These are phyloP conservation scores for Crithidia sp. DNA, from an alignment of 208 protist species.

Conservation along the genomic window DNA sequence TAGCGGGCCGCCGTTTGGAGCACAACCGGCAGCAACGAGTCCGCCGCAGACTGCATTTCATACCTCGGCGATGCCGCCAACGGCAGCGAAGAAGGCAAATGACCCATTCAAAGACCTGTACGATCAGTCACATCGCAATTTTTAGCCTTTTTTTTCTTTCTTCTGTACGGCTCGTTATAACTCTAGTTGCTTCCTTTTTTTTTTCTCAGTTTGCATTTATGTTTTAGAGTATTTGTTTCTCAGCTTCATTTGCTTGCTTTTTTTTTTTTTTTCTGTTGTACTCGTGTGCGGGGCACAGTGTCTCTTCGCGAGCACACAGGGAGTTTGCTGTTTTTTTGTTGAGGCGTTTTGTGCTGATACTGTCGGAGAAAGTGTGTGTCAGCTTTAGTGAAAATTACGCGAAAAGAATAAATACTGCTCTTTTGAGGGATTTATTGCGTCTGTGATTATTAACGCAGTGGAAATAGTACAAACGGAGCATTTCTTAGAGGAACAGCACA, in stretches of 20 bases:
- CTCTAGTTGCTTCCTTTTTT: conserved; percentile 3
- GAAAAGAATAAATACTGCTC: too few relatives aligned
- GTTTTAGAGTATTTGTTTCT: neutral
- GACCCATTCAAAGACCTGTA: conserved; percentile 67
- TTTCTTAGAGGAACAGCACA: too few relatives aligned
- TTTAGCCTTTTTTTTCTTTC: neutral
- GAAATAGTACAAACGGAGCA: too few relatives aligned
- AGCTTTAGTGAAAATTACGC: too few relatives aligned
- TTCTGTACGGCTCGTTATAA: neutral
- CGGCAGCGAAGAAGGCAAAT: conserved; percentile 18
- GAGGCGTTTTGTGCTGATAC: too few relatives aligned
- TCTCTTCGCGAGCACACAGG: too few relatives aligned
- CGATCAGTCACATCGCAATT: conserved; percentile 17
- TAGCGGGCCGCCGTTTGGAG: neutral
- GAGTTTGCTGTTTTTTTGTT: too few relatives aligned
- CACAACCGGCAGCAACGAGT: neutral
- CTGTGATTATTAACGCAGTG: too few relatives aligned
- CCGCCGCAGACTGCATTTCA: neutral
- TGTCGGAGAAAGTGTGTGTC: too few relatives aligned
- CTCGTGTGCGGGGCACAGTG: neutral
- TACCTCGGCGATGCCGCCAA: neutral
- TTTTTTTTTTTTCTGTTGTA: conserved; percentile 12
- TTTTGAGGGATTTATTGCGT: too few relatives aligned
- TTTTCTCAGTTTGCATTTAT: conserved; percentile 7
- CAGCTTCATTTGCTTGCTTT: neutral